phyloP scores from a whole-genome alignment of 176 grass and related monocot genomes.

The Thalia dealbata region DNA sequence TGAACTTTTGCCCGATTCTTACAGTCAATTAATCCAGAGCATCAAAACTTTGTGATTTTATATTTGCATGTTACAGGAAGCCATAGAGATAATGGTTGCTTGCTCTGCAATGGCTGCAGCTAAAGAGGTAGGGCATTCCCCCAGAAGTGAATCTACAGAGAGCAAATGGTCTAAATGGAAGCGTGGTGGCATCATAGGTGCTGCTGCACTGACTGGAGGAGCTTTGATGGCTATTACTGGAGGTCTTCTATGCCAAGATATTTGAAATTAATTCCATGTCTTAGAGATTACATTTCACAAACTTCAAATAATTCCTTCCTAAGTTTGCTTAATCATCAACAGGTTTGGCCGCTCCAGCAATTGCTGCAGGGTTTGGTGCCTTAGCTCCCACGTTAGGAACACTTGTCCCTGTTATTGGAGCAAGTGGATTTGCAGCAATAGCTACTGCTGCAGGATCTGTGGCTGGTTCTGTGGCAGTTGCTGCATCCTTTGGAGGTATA shows the following conservation, averaged over 20 bases:
- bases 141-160: constrained; percentile 33
- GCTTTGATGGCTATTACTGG: constrained; percentile 86
- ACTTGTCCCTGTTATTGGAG: constrained; percentile 73
- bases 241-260: constrained; percentile 28
- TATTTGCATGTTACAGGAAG: constrained; percentile 59
- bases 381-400: constrained; percentile 70
- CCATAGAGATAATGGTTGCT: constrained; percentile 97
- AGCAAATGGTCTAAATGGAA: constrained; percentile 78
- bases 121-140: constrained; percentile 48
- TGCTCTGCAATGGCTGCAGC: constrained; percentile 99
- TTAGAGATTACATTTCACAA: not conserved
- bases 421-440: constrained; percentile 92
- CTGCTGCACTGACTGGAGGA: constrained; percentile 90
- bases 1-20: not conserved
- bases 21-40: not conserved
- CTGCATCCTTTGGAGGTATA: constrained; percentile 94
- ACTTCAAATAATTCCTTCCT: not conserved
- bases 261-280: not conserved
- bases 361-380: constrained; percentile 86
- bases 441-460: constrained; percentile 75
- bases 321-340: constrained; percentile 4
- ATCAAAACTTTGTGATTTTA: constrained; percentile 2
- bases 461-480: constrained; percentile 83
- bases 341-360: constrained; percentile 97
- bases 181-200: constrained; percentile 80